Conservation (phyloP, 2,329 filamentous ascomycete species). For the Aureobasidium sp. region DNA sequence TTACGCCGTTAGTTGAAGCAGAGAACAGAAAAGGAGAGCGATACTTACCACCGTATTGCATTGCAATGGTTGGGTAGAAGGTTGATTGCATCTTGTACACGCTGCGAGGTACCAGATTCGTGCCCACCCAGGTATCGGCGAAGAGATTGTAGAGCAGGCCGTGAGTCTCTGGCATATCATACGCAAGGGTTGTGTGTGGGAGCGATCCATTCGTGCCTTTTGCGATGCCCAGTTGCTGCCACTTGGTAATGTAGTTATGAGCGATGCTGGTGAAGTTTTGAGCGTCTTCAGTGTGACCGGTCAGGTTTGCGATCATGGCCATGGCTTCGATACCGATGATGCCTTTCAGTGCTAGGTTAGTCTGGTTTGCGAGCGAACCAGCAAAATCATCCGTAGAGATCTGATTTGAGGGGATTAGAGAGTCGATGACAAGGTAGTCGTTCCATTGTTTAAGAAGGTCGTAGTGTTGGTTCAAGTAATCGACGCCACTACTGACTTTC, state of each 20-base stretch:
- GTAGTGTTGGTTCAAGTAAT: conserved; percentile 43
- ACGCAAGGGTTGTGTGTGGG: conserved; percentile 42
- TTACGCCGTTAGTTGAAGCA: not conserved
- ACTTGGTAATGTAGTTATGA: conserved; percentile 38
- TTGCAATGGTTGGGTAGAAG: conserved; percentile 45
- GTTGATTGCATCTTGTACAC: conserved; percentile 46
- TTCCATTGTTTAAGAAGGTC: conserved; percentile 48
- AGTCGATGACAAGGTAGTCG: conserved; percentile 45
- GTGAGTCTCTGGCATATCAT: conserved; percentile 29
- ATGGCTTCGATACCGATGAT: conserved; percentile 53
- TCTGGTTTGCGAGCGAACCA: conserved; percentile 39
- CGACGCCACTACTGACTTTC: conserved; percentile 40
- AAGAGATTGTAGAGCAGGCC: conserved; percentile 47
- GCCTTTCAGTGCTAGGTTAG: conserved; percentile 52
- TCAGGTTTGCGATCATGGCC: conserved; percentile 43
- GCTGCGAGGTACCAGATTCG: conserved; percentile 38
- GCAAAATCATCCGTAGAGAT: conserved; percentile 31
- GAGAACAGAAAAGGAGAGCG: too few species aligned
- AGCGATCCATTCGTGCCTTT: conserved; percentile 18
- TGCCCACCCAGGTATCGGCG: conserved; percentile 40
- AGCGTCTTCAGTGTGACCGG: conserved; percentile 37
- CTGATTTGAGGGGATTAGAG: conserved; percentile 48
- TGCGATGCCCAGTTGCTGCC: conserved; percentile 22
- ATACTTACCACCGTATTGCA: conserved; percentile 32
- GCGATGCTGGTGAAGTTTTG: conserved; percentile 38